A percentile compares a stretch with the other conserved stretches of the same genome.
phyloP scores from a whole-genome alignment of 2,329 filamentous ascomycete species.

The Daldinia sp. region DNA sequence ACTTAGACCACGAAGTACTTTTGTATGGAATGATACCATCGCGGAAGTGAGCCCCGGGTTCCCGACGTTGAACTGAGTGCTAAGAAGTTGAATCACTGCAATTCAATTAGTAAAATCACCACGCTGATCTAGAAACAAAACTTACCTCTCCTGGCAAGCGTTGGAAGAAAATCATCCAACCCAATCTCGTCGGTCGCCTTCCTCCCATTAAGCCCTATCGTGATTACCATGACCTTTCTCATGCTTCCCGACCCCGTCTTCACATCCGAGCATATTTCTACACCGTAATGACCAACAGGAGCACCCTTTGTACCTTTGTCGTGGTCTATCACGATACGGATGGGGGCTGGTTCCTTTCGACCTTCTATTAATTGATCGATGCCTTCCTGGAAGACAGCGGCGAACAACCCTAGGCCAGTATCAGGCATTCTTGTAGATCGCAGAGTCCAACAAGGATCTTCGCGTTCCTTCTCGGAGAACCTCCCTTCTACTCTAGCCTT shows the following conservation, averaged over 20 bases:
- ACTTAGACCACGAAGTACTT: constrained; percentile 75
- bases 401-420: constrained; percentile 65
- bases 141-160: constrained; percentile 77
- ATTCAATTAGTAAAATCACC: constrained; percentile 44
- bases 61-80: constrained; percentile 72
- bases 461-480: constrained; percentile 83
- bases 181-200: constrained; percentile 78
- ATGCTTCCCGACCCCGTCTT: constrained; percentile 63
- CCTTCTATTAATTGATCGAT: constrained; percentile 69
- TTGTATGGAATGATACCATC: constrained; percentile 79
- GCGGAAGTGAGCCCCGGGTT: constrained; percentile 71
- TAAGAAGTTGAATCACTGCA: constrained; percentile 75
- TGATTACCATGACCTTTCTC: constrained; percentile 59
- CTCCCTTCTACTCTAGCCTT: constrained; percentile 87
- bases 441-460: constrained; percentile 81
- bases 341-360: constrained; percentile 71
- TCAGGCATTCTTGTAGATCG: constrained; percentile 72
- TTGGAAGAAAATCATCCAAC: constrained; percentile 75
- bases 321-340: constrained; percentile 78
- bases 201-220: constrained; percentile 72
- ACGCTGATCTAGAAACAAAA: neutral
- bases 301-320: constrained; percentile 71
- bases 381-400: constrained; percentile 77
- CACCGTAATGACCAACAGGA: constrained; percentile 71
- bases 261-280: constrained; percentile 76